Percentiles rank a stretch among this genome's conserved stretches.
These are phyloP conservation scores for Colletotrichum somersetense DNA, from an alignment of 2,329 filamentous ascomycete species.

Conservation along the genomic window DNA sequence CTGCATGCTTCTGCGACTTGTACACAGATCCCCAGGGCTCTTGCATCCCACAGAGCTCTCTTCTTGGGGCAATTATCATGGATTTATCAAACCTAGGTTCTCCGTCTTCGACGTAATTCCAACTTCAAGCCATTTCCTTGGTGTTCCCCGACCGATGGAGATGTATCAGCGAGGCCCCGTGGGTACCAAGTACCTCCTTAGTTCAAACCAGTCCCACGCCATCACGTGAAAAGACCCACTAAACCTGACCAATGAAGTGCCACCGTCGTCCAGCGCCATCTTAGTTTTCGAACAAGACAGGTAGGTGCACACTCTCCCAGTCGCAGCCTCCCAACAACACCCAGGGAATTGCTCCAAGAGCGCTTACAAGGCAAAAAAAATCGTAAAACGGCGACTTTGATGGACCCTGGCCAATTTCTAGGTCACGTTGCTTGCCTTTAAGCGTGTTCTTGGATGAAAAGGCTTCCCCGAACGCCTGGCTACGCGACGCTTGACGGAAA, in stretches of 20 bases:
- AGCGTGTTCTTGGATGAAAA: slow-evolving; percentile 44
- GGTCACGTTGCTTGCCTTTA: slow-evolving; percentile 36
- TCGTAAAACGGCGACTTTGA: slow-evolving; percentile 33
- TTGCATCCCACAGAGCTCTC: too few species aligned
- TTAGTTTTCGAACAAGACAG: slow-evolving; percentile 51
- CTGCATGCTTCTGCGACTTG: not conserved
- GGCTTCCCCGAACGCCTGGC: slow-evolving; percentile 50
- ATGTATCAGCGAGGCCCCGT: not conserved
- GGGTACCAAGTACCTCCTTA: not conserved
- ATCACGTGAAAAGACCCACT: slow-evolving; percentile 26
- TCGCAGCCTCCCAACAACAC: slow-evolving; percentile 47
- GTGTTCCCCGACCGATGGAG: not conserved
- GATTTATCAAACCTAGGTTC: not conserved
- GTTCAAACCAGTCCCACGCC: not conserved
- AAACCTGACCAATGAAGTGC: not conserved
- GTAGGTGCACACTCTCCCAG: slow-evolving; percentile 43
- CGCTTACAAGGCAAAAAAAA: slow-evolving; percentile 38
- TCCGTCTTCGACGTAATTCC: not conserved
- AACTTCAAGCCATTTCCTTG: not conserved
- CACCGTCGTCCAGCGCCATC: slow-evolving; percentile 47
- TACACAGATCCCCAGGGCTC: not conserved
- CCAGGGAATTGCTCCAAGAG: slow-evolving; percentile 39
- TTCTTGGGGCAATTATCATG: not conserved
- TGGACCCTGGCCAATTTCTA: slow-evolving; percentile 39
- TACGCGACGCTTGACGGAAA: slow-evolving; percentile 51